Evolutionary conservation across 2,329 filamentous ascomycete genomes (phyloP), one percentile per base, ranked within the genome.

Genomic region (Alternaria rosae): DNA sequence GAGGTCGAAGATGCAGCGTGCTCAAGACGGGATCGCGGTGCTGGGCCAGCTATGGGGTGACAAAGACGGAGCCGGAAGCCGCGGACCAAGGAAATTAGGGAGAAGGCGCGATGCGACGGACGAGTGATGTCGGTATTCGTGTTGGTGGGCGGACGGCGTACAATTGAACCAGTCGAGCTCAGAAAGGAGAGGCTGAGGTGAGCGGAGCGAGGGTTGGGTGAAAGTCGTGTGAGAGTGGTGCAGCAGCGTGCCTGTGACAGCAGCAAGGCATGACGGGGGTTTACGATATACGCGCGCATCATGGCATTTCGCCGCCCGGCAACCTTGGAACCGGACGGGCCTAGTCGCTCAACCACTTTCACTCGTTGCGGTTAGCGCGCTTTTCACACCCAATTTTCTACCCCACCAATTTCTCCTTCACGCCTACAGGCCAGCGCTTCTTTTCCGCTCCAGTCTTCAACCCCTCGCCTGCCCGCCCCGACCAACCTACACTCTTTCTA

Each of bases 171-270:
- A 10, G 15, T 6, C 15, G 55, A 57, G 68, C 67, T 69, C 61
- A 60, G 65, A 69, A 78, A 77, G 72, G 75, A 77, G 70, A 73
- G 75, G 66, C 72, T 71, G 67, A 57, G 68, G 74, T 77, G 67
- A 66, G 73, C 72, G 70, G 74, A 75, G 72, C 64, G 56, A 59
- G 54, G 51, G 35, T 44, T 41, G 54, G 57, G 57, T 61, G 62
- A 60, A 53, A 44, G 71, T 77, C 66, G 74, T 68, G 74, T 75
- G 75, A 77, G 72, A 67, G 70, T 75, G 73, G 73, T 73, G 72
- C 52, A 51, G 55, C 38, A 30, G 28, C 57, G 41, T 54, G 54
- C 57, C 23, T 47, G 62, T 59, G 69, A 66, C 66, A 71, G 62
- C 52, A 54, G 35, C 52, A 59, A n/a, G 20, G 28, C 38, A 54